Base-by-base conservation (phyloP, 2,329 filamentous ascomycete genomes). In the Cercospora sp. region DNA sequence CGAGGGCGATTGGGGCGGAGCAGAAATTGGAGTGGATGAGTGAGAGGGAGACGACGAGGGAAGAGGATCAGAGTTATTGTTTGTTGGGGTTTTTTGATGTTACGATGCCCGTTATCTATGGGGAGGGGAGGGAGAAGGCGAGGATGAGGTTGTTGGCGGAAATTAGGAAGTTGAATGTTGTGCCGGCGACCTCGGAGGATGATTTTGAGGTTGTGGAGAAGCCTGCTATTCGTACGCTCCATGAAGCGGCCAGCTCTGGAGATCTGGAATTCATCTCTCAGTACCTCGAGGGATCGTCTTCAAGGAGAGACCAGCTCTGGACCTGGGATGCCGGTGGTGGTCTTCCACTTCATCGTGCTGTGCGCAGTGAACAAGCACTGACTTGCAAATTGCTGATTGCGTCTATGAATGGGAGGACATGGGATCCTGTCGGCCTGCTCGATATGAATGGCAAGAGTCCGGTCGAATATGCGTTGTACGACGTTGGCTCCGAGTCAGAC, bases 121-220 rank as follows among this genome's bases (percentile, higher is more conserved):
- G 49, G 3, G 49, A 53, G 49, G 49, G 49, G 3, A 13, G 49
- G 5, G 49, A 53, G 49, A 53, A 53, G 13, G 49, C 49, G 13
- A 53, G 49, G 7, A 28, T 30, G 24, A 24, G 49, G 6, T 16
- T 53, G 12, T n/a, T 53, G 24, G 49, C 49, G 2, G 49, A 53
- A 13, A 53, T 53, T 4, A 53, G 28, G 24, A 53, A 8, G 12
- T 4, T 53, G 0, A 30, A 53, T 28, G 49, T 53, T 5, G 21
- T 53, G 13, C 24, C 49, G 1, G 13, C 12, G 13, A 13, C n/a
- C 8, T 2, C 28, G 32, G 34, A 21, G 3, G 59, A 40, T 26
- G 59, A 45, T 24, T 61, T 61, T 26, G 59, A 61, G 37, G 59
- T 61, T 10, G 59, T 61, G 37, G 18, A 61, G 37, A 45, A 40